Conservation (phyloP, 768 basidiomycete genomes). For the Suillus americanus region DNA sequence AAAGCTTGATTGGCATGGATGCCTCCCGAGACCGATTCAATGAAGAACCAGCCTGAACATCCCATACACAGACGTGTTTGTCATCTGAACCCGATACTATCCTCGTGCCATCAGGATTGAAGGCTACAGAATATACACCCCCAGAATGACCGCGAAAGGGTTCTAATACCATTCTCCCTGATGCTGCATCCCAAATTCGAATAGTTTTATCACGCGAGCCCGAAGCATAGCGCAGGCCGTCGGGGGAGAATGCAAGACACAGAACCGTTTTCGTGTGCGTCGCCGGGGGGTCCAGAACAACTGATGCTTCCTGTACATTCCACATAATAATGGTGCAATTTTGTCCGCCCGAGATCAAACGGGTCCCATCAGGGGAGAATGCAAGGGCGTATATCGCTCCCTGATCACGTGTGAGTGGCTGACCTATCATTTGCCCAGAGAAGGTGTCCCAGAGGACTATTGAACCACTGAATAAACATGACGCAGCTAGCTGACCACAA, state of each 20-base stretch:
- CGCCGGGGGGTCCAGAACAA: slow-evolving; percentile 16
- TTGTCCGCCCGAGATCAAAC: slow-evolving; percentile 26
- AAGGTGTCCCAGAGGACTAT: slow-evolving; percentile 28
- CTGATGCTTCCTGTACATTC: slow-evolving; percentile 17
- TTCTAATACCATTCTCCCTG: slow-evolving; percentile 16
- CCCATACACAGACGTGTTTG: slow-evolving; percentile 29
- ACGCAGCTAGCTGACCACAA: slow-evolving; percentile 24
- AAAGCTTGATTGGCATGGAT: slow-evolving; percentile 15
- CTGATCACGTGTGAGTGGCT: slow-evolving; percentile 19
- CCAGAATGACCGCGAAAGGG: slow-evolving; percentile 20
- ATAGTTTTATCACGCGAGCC: slow-evolving; percentile 31
- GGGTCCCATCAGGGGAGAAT: slow-evolving; percentile 28
- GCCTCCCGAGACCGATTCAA: slow-evolving; percentile 10
- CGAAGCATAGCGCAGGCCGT: slow-evolving; percentile 26
- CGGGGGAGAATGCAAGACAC: slow-evolving; percentile 30
- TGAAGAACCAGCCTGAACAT: slow-evolving; percentile 21
- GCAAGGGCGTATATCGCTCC: slow-evolving; percentile 25
- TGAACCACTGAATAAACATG: slow-evolving; percentile 20
- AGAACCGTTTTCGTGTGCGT: slow-evolving; percentile 27
- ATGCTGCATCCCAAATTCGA: slow-evolving; percentile 26
- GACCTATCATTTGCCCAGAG: slow-evolving; percentile 21
- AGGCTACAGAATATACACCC: slow-evolving; percentile 24
- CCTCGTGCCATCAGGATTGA: slow-evolving; percentile 28
- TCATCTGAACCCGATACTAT: slow-evolving; percentile 33
- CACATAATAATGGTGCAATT: slow-evolving; percentile 28